Conservation (phyloP, 192 early-diverging fungal species). For the Backusella parvicylindrica region DNA sequence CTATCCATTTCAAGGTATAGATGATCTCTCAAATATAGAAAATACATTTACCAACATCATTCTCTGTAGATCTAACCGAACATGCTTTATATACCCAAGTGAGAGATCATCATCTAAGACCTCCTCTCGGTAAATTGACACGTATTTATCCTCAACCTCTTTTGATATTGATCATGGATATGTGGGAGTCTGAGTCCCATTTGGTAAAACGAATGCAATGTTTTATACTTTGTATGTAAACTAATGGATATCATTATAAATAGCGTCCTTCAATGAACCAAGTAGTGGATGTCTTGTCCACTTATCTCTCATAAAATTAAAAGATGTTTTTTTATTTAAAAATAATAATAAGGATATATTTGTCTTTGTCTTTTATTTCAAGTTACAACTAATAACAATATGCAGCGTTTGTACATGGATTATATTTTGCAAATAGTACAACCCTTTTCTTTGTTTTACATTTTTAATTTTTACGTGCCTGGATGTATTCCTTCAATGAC, state of each 20-base stretch:
- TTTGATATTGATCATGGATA: neutral
- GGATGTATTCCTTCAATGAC: neutral
- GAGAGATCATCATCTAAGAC: neutral
- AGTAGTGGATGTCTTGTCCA: neutral
- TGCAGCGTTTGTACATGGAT: too few species aligned
- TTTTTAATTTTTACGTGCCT: neutral
- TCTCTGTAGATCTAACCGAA: neutral
- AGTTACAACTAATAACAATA: too few species aligned
- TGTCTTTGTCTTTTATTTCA: too few species aligned
- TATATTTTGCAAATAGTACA: too few species aligned
- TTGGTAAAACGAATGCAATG: neutral
- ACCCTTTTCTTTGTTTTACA: too few species aligned
- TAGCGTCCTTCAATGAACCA: neutral
- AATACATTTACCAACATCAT: too few species aligned
- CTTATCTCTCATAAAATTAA: neutral
- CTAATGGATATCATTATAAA: too few species aligned
- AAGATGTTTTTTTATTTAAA: too few species aligned
- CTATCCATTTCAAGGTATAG: conserved; percentile 58
- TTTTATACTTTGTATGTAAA: too few species aligned
- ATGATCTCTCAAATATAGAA: too few species aligned
- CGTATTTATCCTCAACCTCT: neutral
- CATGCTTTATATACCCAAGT: neutral
- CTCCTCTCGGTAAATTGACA: neutral
- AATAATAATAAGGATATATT: too few species aligned
- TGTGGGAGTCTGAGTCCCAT: neutral